Base-by-base conservation (phyloP, 2,329 filamentous ascomycete genomes). In the Neurospora crassa region DNA sequence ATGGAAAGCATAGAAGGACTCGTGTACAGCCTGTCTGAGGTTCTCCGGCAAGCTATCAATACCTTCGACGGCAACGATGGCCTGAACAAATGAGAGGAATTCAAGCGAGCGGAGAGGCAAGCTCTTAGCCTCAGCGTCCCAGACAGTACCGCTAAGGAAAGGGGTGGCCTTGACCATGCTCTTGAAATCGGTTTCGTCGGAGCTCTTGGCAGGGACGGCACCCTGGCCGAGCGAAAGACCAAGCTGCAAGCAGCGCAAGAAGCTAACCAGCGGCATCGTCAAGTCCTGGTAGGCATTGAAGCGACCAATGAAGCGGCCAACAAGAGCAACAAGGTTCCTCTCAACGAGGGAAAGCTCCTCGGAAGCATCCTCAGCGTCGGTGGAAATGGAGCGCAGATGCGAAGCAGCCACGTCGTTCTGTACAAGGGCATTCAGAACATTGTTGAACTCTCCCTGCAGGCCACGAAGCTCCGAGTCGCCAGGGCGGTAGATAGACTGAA, bases 271-370 rank as follows among this genome's bases (percentile, higher is more conserved):
- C 4, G 93, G 94, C 67, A 88, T 85, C 0, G 91, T 92, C 75
- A 98, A 88, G 78, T 99, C 96, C 73, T 93, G 92, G 77, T 97
- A 98, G 16, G 89, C 89, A 47, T 89, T 87, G 78, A 94, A 96
- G 43, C 89, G 86, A 40, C 87, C 84, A 1, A 85, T 86, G 8
- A 99, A 85, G 67, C 94, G 88, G 70, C 86, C 83, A 68, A 92
- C 88, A 47, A 97, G 88, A 73, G 92, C 89, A 7, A 84, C 82
- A n/a, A 96, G 82, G 70, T 87, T 88, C 72, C 85, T 83, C 70
- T 83, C 83, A 18, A 89, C 80, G 1, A 89, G 82, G 40, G 84
- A 79, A 70, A 89, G 76, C 67, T 86, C 84, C 74, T 84, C 81
- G 1, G 77, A 78, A 5, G 80, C 80, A 10, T 78, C 75, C 11